Conservation (phyloP, 202 grass and related monocot species). For the Elaeis oleifera region DNA sequence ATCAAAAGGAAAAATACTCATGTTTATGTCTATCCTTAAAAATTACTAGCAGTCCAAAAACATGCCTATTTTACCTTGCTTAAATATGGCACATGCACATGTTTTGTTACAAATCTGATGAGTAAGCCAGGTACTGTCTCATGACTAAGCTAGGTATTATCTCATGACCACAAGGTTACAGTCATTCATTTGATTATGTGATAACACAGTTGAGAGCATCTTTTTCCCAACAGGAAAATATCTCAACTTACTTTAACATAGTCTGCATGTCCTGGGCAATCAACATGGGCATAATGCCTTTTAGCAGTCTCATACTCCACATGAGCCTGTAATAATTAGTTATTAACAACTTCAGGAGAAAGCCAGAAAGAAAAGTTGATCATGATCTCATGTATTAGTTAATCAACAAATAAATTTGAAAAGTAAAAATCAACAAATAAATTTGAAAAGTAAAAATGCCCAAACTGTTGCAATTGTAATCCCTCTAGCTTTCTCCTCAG, state of each 20-base stretch:
- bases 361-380: background rate
- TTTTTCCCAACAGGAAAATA: too few relatives aligned
- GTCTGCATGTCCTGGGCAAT: constrained; percentile 35
- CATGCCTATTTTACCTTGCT: too few relatives aligned
- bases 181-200: too few relatives aligned
- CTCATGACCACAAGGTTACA: too few relatives aligned
- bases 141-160: too few relatives aligned
- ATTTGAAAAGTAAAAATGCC: background rate
- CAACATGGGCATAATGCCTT: constrained; percentile 79
- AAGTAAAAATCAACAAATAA: background rate
- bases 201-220: too few relatives aligned
- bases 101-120: too few relatives aligned
- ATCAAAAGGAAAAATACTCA: too few relatives aligned
- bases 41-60: too few relatives aligned
- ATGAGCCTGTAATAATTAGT: constrained; percentile 52
- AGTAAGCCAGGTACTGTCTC: too few relatives aligned
- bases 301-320: constrained; percentile 94
- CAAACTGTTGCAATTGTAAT: constrained; percentile 93
- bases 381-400: background rate
- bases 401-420: background rate
- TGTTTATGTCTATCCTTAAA: too few relatives aligned
- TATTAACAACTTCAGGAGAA: background rate
- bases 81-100: too few relatives aligned
- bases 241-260: constrained; percentile 79
- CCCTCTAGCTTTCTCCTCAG: constrained; percentile 96